Evolutionary conservation across 768 basidiomycete species (phyloP).

Genomic region (Mycena albidolilacea): DNA sequence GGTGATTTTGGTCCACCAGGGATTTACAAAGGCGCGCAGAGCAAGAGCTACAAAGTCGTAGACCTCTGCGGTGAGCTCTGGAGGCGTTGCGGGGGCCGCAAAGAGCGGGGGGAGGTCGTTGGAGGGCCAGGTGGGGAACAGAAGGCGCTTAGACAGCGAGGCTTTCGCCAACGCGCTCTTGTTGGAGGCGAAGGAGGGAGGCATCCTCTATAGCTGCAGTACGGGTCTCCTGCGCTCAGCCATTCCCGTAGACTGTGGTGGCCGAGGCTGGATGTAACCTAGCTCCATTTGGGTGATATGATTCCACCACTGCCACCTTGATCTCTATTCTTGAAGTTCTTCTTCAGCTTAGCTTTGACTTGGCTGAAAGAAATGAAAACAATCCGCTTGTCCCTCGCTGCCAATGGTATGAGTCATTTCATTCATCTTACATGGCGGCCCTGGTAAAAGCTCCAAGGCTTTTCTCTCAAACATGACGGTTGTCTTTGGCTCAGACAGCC

Average conservation of each 20-base stretch:
- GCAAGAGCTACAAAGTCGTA: slow-evolving; percentile 88
- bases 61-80: slow-evolving; percentile 76
- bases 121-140: slow-evolving; percentile 69
- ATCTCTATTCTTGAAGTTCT: too few species aligned
- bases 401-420: too few species aligned
- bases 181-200: slow-evolving; percentile 41
- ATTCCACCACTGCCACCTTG: too few species aligned
- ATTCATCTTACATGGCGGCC: too few species aligned
- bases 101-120: slow-evolving; percentile 70
- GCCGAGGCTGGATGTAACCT: not conserved
- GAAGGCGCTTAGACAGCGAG: slow-evolving; percentile 69
- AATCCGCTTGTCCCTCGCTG: too few species aligned
- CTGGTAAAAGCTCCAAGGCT: too few species aligned
- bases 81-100: slow-evolving; percentile 55
- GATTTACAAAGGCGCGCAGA: slow-evolving; percentile 82
- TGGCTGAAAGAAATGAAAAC: too few species aligned
- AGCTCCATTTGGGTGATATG: too few species aligned
- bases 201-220: slow-evolving; percentile 1
- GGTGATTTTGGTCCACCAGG: slow-evolving; percentile 90
- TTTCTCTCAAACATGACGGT: too few species aligned
- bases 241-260: not conserved
- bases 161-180: slow-evolving; percentile 47
- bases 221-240: not conserved
- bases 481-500: too few species aligned
- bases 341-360: too few species aligned